Conservation (phyloP, 169 alveolate genomes). For the Plasmodium sp. region DNA sequence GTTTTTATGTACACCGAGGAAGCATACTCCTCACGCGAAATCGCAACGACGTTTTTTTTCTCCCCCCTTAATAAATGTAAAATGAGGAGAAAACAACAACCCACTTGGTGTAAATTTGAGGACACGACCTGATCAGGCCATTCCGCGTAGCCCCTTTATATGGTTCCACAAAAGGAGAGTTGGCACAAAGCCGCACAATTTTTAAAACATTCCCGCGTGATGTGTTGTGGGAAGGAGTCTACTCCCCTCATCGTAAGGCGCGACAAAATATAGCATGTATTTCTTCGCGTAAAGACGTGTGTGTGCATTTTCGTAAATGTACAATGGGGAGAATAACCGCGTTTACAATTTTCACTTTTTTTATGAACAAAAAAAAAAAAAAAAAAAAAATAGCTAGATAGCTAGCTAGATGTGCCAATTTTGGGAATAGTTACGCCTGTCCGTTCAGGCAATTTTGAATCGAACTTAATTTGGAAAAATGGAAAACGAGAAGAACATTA, state of each 20-base stretch:
- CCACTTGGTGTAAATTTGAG: neutral
- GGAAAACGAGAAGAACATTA: neutral
- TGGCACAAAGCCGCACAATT: neutral
- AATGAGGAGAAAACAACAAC: neutral
- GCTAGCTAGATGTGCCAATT: neutral
- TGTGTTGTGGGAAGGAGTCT: neutral
- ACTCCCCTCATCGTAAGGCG: neutral
- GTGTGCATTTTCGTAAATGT: neutral
- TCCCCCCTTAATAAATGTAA: neutral
- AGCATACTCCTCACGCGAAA: neutral
- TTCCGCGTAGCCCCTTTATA: neutral
- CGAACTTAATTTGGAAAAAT: neutral
- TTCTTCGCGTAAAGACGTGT: neutral
- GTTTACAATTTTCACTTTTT: neutral
- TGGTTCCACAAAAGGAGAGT: neutral
- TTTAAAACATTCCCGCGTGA: neutral
- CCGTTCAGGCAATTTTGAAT: neutral
- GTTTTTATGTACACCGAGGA: neutral
- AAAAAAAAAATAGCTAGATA: no score
- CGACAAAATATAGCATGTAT: neutral
- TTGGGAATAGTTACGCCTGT: neutral
- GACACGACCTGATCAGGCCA: neutral
- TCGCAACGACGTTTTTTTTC: neutral
- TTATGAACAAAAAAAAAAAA: neutral
- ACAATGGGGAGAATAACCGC: neutral